Evolutionary conservation across 495 filamentous ascomycete species (phyloP).

Genomic region (Penicillium dipodomyicola): DNA sequence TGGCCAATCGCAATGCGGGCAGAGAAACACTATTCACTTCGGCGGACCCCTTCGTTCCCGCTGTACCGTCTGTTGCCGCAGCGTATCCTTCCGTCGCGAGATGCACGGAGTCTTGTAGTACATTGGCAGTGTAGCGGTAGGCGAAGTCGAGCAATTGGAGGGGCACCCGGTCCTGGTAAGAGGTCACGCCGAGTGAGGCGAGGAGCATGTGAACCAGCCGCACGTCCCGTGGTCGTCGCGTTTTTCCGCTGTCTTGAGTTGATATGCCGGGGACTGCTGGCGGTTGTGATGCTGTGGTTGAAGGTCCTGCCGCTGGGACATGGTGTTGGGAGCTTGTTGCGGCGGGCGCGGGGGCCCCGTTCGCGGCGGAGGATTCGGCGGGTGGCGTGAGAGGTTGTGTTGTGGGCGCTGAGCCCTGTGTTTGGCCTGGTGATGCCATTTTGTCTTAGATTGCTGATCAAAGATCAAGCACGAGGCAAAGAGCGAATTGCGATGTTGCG

Average conservation of each 20-base stretch:
- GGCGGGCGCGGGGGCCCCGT: constrained; percentile 24
- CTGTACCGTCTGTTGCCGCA: constrained; percentile 30
- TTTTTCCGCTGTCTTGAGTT: constrained; percentile 56
- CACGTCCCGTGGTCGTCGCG: constrained; percentile 83
- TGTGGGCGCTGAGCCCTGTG: constrained; percentile 33
- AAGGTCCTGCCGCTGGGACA: constrained; percentile 15
- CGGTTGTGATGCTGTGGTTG: constrained; percentile 37
- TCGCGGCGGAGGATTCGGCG: constrained; percentile 36
- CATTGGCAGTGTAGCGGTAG: constrained; percentile 69
- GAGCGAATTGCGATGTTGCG: constrained; percentile 6
- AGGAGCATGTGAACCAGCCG: constrained; percentile 90
- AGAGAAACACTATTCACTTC: constrained; percentile 52
- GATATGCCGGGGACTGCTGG: constrained; percentile 52
- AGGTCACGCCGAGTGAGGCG: constrained; percentile 77
- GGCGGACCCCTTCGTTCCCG: constrained; percentile 23
- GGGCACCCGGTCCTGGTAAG: constrained; percentile 92
- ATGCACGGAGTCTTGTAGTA: constrained; percentile 51
- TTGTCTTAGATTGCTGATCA: constrained; percentile 2
- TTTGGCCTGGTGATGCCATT: constrained; percentile 46
- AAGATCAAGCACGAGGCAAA: constrained; percentile 1
- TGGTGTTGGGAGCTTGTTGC: constrained; percentile 18
- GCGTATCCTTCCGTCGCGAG: constrained; percentile 54
- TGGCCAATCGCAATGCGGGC: constrained; percentile 59
- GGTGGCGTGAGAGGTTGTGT: constrained; percentile 48
- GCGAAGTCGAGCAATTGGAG: constrained; percentile 95